A percentile compares a stretch with the other conserved stretches of the same genome.
These are phyloP conservation scores for Xerocomus amazonicus DNA, from an alignment of 1,284 basidiomycete species.

Conservation along the genomic window DNA sequence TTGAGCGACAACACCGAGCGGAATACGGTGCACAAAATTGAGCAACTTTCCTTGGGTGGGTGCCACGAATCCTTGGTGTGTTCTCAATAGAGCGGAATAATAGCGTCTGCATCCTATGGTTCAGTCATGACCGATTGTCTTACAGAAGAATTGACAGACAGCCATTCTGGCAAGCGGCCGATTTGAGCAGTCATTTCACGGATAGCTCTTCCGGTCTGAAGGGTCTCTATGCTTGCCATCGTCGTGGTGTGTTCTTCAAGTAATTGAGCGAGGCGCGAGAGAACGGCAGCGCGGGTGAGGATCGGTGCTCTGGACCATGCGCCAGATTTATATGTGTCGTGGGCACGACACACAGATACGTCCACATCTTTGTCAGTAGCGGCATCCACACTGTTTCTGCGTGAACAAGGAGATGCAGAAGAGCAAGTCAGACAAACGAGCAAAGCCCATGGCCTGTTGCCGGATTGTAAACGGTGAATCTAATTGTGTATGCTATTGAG, in stretches of 20 bases:
- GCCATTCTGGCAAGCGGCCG: slow-evolving; percentile 73
- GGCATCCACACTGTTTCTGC: slow-evolving; percentile 35
- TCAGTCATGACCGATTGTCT: slow-evolving; percentile 4
- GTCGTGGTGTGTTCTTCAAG: slow-evolving; percentile 55
- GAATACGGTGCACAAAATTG: slow-evolving; percentile 74
- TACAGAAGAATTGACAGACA: slow-evolving; percentile 45
- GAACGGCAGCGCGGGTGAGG: slow-evolving; percentile 57
- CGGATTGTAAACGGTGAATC: slow-evolving; percentile 59
- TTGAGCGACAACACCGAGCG: slow-evolving; percentile 80
- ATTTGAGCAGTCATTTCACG: slow-evolving; percentile 78
- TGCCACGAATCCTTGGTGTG: slow-evolving; percentile 64
- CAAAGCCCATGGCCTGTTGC: slow-evolving; percentile 60
- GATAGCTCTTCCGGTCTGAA: slow-evolving; percentile 74
- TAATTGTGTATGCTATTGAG: slow-evolving; percentile 19
- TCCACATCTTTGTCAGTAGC: slow-evolving; percentile 49
- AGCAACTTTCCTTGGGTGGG: slow-evolving; percentile 75
- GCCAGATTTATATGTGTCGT: slow-evolving; percentile 58
- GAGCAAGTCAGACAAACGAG: slow-evolving; percentile 43
- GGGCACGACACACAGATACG: slow-evolving; percentile 50
- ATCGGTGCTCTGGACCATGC: slow-evolving; percentile 64
- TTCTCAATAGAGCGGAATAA: slow-evolving; percentile 68
- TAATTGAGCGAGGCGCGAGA: slow-evolving; percentile 59
- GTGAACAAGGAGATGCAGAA: slow-evolving; percentile 3
- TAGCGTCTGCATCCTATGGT: slow-evolving; percentile 52
- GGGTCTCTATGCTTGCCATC: slow-evolving; percentile 63